Conservation (phyloP, 176 grass and related monocot species). For the Cymbopogon citratus region DNA sequence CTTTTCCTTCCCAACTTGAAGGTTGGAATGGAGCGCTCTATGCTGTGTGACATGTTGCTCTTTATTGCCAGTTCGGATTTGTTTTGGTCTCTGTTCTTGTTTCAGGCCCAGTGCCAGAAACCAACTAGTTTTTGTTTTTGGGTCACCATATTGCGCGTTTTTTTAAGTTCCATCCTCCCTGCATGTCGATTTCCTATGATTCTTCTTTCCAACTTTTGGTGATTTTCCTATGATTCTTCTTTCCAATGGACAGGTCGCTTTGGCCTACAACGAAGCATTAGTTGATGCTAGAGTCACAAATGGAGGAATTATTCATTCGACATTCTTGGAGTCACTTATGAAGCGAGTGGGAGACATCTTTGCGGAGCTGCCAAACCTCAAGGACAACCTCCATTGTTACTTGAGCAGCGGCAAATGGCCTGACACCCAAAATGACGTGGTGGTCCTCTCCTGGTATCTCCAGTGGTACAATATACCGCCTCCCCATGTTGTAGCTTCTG, state of each 20-base stretch:
- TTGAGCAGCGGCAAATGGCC: slow-evolving; percentile 66
- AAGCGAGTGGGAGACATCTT: slow-evolving; percentile 68
- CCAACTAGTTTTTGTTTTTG: background rate
- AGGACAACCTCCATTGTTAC: slow-evolving; percentile 47
- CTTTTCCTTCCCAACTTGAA: slow-evolving; percentile 88
- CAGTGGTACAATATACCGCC: slow-evolving; percentile 83
- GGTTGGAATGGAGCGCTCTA: slow-evolving; percentile 36
- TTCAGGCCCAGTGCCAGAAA: background rate
- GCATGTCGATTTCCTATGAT: background rate
- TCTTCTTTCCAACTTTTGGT: background rate
- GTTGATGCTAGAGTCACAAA: slow-evolving; percentile 55
- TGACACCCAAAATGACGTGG: slow-evolving; percentile 33
- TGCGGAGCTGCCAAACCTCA: slow-evolving; percentile 26
- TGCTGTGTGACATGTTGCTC: background rate
- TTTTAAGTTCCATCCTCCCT: background rate
- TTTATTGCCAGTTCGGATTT: slow-evolving; percentile 12
- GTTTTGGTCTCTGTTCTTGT: background rate
- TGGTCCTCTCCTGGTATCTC: slow-evolving; percentile 85
- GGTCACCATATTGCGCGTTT: background rate
- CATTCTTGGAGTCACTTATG: slow-evolving; percentile 73
- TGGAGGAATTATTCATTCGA: slow-evolving; percentile 68
- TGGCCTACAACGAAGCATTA: slow-evolving; percentile 77
- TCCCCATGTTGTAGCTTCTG: slow-evolving; percentile 49
- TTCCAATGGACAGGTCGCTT: slow-evolving; percentile 51
- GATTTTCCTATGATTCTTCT: slow-evolving; percentile 2